Conservation (phyloP, 306 rosid species). For the Glycine latifolia region DNA sequence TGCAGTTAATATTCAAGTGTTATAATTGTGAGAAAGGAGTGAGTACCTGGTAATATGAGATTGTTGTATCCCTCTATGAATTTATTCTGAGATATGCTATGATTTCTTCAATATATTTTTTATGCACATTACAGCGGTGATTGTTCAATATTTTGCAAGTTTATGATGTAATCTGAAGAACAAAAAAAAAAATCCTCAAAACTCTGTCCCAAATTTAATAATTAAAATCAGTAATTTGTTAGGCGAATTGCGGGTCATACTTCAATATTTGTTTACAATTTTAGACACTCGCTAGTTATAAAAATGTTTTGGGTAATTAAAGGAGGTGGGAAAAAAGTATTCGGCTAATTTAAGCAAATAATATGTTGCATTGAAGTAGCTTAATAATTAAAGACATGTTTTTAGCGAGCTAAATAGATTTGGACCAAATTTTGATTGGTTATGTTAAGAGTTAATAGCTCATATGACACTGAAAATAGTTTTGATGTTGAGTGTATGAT, state of each 20-base stretch:
- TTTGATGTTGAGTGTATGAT: not conserved
- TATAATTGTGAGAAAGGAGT: not conserved
- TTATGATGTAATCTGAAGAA: not conserved
- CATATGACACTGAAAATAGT: not conserved
- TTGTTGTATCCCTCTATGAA: slow-evolving; percentile 5
- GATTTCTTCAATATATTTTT: slow-evolving; percentile 1
- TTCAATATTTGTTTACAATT: not conserved
- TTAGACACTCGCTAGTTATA: not conserved
- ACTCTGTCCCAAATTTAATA: not conserved
- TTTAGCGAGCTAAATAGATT: not conserved
- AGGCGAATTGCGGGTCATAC: not conserved
- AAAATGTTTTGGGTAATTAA: not conserved
- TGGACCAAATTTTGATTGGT: not conserved
- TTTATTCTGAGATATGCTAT: not conserved
- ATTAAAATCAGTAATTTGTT: not conserved
- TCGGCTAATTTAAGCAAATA: not conserved
- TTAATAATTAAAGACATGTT: not conserved
- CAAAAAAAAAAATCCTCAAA: not conserved
- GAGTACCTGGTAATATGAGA: not conserved
- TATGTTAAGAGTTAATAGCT: not conserved
- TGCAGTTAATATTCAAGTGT: not conserved
- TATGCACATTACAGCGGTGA: not conserved
- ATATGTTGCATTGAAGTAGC: not conserved
- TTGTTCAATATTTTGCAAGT: not conserved
- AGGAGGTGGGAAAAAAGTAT: not conserved